Evolutionary conservation across 352 stramenopile species (phyloP).

Genomic region (Phytophthora lateralis): DNA sequence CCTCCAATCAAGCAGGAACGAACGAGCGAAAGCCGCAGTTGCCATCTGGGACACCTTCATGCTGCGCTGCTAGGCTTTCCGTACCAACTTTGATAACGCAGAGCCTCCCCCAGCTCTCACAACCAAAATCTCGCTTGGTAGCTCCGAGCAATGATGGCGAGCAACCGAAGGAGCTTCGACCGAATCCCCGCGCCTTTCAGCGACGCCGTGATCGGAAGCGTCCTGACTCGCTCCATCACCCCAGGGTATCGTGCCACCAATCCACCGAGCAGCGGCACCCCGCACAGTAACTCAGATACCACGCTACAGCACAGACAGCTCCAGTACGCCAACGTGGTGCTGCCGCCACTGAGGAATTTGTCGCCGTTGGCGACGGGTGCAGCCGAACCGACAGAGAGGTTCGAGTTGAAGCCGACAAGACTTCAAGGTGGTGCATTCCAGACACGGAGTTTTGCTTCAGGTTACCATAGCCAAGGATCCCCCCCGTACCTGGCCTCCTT

Average conservation of each 20-base stretch:
- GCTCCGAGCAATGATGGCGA: slow-evolving; percentile 30
- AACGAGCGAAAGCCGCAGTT: slow-evolving; percentile 20
- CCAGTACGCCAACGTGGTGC: slow-evolving; percentile 8
- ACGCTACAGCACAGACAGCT: slow-evolving; percentile 9
- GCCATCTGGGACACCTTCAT: slow-evolving; percentile 34
- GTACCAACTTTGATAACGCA: slow-evolving; percentile 37
- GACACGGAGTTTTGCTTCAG: slow-evolving; percentile 1
- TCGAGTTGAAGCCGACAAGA: slow-evolving; percentile 11
- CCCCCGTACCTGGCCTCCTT: neutral
- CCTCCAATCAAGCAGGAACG: slow-evolving; percentile 18
- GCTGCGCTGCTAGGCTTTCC: slow-evolving; percentile 21
- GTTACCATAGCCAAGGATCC: neutral
- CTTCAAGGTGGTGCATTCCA: slow-evolving; percentile 12
- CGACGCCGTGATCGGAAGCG: slow-evolving; percentile 36
- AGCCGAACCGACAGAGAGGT: slow-evolving; percentile 12
- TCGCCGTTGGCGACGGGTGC: slow-evolving; percentile 23
- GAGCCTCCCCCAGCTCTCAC: slow-evolving; percentile 8
- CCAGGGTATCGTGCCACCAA: slow-evolving; percentile 6
- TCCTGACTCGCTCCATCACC: slow-evolving; percentile 20
- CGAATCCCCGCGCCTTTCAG: slow-evolving; percentile 27
- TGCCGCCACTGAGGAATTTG: slow-evolving; percentile 26
- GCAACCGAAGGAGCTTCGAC: slow-evolving; percentile 23
- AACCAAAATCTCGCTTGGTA: slow-evolving; percentile 20
- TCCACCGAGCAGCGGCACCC: slow-evolving; percentile 3
- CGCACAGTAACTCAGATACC: neutral